A percentile compares a stretch with the other conserved stretches of the same genome.
phyloP scores from a whole-genome alignment of 768 basidiomycete genomes.

The Lactarius evosmus region DNA sequence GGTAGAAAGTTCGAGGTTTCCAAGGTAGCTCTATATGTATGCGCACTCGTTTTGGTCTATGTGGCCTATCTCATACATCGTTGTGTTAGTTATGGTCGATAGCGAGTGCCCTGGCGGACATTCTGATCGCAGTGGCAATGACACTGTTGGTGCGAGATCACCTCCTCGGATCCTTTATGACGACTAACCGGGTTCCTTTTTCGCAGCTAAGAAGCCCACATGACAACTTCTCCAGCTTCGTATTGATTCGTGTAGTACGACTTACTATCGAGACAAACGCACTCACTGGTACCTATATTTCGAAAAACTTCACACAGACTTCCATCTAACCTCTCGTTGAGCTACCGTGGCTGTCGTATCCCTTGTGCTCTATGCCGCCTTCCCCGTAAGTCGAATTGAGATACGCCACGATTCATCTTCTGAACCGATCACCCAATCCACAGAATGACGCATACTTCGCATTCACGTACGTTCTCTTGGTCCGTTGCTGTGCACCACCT shows the following conservation, averaged over 20 bases:
- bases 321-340: not conserved
- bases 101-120: not conserved
- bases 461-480: not conserved
- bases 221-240: not conserved
- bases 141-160: not conserved
- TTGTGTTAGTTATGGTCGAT: not conserved
- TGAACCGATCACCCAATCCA: not conserved
- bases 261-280: not conserved
- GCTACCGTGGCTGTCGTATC: not conserved
- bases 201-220: not conserved
- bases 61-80: not conserved
- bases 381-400: not conserved
- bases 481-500: not conserved
- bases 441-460: not conserved
- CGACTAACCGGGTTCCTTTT: not conserved
- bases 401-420: not conserved
- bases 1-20: not conserved
- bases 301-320: not conserved
- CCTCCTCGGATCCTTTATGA: not conserved
- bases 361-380: not conserved
- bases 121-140: not conserved
- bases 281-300: not conserved
- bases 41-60: not conserved
- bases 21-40: not conserved
- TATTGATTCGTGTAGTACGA: not conserved